Evolutionary conservation across 495 filamentous ascomycete species (phyloP), one percentile per base, ranked within the genome.

Genomic region (Aspergillus steynii): DNA sequence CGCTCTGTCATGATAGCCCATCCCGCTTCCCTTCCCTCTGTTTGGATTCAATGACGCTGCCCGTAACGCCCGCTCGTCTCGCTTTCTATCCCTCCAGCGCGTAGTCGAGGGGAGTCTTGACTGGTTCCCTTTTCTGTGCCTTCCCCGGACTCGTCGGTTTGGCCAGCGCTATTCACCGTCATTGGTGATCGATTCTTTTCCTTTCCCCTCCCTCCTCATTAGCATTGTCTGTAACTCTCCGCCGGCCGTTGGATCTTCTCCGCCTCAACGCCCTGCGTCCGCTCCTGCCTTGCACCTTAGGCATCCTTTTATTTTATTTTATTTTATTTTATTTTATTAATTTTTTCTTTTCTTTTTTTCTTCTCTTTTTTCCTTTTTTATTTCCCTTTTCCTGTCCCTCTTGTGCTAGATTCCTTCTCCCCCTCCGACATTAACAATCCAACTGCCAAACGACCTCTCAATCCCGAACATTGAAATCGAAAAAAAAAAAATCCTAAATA

Each of bases 1-100:
- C 65, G 65, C 65, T 67, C 56, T 58, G 54, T 56, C 52, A 57
- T 47, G 48, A 60, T 56, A 42, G 46, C 29, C 48, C 51, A 57
- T 62, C 54, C 54, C 60, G 60, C 60, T 58, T 32, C 7, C 37
- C 37, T 10, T 34, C 31, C 31, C 31, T 5, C 31, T 34, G 31
- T 34, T 34, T 34, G 31, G 9, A 34, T 34, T 47, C 27, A 57
- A 50, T 32, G 50, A 20, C 12, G 37, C 20, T n/a, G 10, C 34
- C n/a, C 9, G 28, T 59, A 27, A 54, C 51, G 54, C 58, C 54
- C 29, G 37, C 47, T 58, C 49, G 50, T 46, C 56, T 50, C 14
- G 15, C 14, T 49, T 27, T 8, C 26, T 49, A 7, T 8, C 10
- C 34, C 34, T 8, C 34, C 37, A 42, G 37, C 37, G 37, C 37